Evolutionary conservation across 1,139 yeast genomes (phyloP), one percentile per base, ranked within the genome.

Genomic region (Meyerozyma elateridarum): DNA sequence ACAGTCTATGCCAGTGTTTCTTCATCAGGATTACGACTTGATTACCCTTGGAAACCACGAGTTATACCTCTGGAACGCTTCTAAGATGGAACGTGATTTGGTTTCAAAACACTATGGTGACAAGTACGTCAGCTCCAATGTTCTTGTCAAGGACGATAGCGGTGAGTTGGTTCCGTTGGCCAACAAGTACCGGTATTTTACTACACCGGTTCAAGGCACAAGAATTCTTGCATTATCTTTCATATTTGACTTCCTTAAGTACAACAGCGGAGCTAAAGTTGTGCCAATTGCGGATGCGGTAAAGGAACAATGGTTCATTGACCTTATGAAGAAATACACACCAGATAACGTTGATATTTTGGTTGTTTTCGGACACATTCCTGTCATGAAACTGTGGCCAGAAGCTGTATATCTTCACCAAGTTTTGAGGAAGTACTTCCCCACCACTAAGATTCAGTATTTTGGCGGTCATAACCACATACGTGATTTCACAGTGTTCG

Each of bases 381-480:
- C 97, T 0, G 76, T 87, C 2, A 61, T 65, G 17, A 76, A 64
- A 38, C 42, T 49, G 13, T 73, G 80, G 75, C 52, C 61, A 3
- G 95, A 85, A 46, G 60, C 81, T 44, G 61, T 64, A 32, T 44
- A 54, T 2, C 54, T 83, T 22, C 87, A 83, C 45, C 26, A 51
- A 0, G 60, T 56, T 7, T 57, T 91, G 26, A 70, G 97, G 34
- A 39, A 52, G 15, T 64, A 55, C 22, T 81, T 73, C 48, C 89
- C 94, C 2, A 49, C 65, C 17, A 70, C 73, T 0, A 67, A 79
- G 1, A 84, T 91, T 32, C 95, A 87, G 49, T 84, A 84, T 50
- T 80, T 91, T 54, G 97, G 97, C 1, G 98, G 97, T 1, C 98
- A 91, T 56, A 79, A 94, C 25, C 98, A 91, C 54, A 78, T 91